A percentile compares a stretch with the other conserved stretches of the same genome.
These are phyloP conservation scores for Trichophyton mentagrophytes DNA, from an alignment of 2,329 filamentous ascomycete species.

Conservation along the genomic window DNA sequence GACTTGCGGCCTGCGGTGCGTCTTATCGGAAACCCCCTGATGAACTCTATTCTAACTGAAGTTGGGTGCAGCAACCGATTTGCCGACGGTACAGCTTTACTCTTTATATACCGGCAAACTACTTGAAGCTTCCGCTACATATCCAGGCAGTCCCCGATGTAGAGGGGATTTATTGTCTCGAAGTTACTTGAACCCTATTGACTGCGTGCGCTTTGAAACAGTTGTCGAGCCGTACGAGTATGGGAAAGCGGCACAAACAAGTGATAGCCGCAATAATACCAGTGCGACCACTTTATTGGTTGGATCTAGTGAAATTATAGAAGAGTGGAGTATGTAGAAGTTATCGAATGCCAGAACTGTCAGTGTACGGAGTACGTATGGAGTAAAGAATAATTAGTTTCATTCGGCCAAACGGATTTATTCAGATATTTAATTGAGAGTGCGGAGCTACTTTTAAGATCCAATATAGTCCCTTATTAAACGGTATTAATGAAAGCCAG, in stretches of 20 bases:
- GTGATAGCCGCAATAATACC: conserved; percentile 14
- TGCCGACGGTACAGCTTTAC: conserved; percentile 26
- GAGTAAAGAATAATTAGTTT: too few species aligned
- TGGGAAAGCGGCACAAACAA: not conserved
- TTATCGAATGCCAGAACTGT: not conserved
- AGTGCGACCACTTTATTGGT: conserved; percentile 23
- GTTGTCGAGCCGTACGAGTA: conserved; percentile 6
- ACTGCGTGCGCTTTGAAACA: conserved; percentile 24
- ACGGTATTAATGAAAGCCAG: too few species aligned
- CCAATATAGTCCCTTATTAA: too few species aligned
- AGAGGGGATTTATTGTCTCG: not conserved
- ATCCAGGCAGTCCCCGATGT: not conserved
- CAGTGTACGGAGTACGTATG: too few species aligned
- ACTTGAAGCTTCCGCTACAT: conserved; percentile 11
- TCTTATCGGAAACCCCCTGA: not conserved
- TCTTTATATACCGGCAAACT: conserved; percentile 27
- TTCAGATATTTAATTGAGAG: not conserved
- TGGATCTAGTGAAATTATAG: conserved; percentile 21
- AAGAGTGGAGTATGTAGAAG: conserved; percentile 22
- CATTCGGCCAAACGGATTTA: too few species aligned
- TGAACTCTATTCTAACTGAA: conserved; percentile 2
- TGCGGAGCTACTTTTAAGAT: not conserved
- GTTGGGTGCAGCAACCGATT: conserved; percentile 20
- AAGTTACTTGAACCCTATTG: conserved; percentile 18
- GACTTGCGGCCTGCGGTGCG: conserved; percentile 28